Evolutionary conservation across 345 rosid genomes (phyloP).

Genomic region (Brassica cretica): DNA sequence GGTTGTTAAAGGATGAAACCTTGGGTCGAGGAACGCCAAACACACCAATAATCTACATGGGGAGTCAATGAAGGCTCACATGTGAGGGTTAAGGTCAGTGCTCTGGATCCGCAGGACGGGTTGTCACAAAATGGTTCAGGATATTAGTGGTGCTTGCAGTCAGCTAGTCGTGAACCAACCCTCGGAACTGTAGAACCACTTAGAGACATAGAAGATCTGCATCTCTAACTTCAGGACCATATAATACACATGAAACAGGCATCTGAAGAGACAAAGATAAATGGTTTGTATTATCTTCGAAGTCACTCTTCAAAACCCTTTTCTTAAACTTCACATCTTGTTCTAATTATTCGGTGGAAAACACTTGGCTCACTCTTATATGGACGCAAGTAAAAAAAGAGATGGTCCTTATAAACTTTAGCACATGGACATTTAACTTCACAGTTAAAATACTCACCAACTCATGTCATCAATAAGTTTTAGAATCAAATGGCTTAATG

Average conservation of each 20-base stretch:
- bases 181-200: constrained; percentile 34
- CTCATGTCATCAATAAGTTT: neutral
- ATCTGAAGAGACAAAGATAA: constrained; percentile 13
- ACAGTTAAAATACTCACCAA: neutral
- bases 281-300: constrained; percentile 34
- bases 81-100: too few species aligned
- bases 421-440: neutral
- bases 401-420: neutral
- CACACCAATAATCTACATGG: too few species aligned
- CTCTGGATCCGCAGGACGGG: too few species aligned
- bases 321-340: constrained; percentile 32
- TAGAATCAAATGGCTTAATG: too few species aligned
- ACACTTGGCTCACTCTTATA: constrained; percentile 1
- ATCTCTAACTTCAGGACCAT: constrained; percentile 40
- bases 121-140: constrained; percentile 63
- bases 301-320: constrained; percentile 28
- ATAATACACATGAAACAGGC: constrained; percentile 40
- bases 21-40: too few species aligned
- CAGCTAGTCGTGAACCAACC: constrained; percentile 75
- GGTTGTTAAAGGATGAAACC: too few species aligned
- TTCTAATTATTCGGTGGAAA: neutral
- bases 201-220: constrained; percentile 84
- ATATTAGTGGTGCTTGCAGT: constrained; percentile 93
- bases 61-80: too few species aligned
- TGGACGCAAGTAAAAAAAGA: neutral